Base-by-base conservation (phyloP, 805 yeast species). In the Candida palmyrensis region DNA sequence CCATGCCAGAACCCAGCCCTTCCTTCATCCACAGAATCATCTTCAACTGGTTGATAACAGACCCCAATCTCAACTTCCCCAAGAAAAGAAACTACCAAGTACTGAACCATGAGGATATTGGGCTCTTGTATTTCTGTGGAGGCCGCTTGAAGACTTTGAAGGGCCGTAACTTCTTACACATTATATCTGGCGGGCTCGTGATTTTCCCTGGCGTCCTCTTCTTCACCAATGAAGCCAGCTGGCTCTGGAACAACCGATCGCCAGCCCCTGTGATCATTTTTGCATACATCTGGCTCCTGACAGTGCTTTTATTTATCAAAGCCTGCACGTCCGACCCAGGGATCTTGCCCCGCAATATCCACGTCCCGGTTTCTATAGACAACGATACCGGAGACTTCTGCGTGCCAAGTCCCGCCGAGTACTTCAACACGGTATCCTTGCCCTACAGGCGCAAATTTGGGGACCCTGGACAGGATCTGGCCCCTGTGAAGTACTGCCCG, bases 301-400 rank as follows among this genome's bases (percentile, higher is more conserved):
- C 75, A 2, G n/a, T 75, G 1, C 30, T 52, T 3, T 69, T 76
- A 32, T 75, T 77, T 39, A 36, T 79, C 6, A 67, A 57, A 36
- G 79, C 82, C 0, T 66, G 82, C 0, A 59, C 74, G 2, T 53
- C 71, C 8, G 95, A 85, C 44, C 85, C 94, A 0, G 95, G 95
- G 0, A 53, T 70, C 3, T 47, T 82, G 8, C 89, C 94, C 1
- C 58, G 78, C 38, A 81, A 82, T 53, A 52, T 80, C 4, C 92
- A 85, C 45, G 16, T 77, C 20, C 71, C 72, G 0, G 25, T 27
- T 20, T 39, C 35, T 11, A 30, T 29, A 30, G 27, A 22, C 3
- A 24, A 28, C 13, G 36, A 27, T 25, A 34, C 64, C 6, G 45
- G 47, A 19, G 37, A 41, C 16, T 38, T 70, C 2, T 5, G 5